Conservation (phyloP, 495 filamentous ascomycete genomes). For the Poronia punctata region DNA sequence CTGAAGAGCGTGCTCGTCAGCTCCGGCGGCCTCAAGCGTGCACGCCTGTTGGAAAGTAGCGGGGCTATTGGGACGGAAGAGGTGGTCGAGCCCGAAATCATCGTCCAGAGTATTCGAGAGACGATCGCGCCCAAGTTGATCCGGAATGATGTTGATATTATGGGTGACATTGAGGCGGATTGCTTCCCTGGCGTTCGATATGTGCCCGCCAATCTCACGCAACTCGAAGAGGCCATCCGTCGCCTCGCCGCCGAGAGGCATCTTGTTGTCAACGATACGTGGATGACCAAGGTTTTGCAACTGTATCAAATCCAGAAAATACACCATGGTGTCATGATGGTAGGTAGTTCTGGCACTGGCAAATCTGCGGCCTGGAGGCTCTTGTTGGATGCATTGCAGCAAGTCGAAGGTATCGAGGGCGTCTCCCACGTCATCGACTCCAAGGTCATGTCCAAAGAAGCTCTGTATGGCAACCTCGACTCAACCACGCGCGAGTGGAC, state of each 20-base stretch:
- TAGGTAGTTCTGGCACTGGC: constrained; percentile 87
- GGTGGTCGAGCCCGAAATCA: constrained; percentile 90
- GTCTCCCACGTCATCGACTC: constrained; percentile 97
- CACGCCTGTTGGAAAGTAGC: constrained; percentile 53
- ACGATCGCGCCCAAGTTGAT: constrained; percentile 98
- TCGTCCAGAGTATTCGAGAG: constrained; percentile 96
- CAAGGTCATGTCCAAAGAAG: constrained; percentile 99
- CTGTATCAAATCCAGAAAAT: constrained; percentile 96
- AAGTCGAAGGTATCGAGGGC: constrained; percentile 83
- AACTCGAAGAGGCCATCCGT: constrained; percentile 73
- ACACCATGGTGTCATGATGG: constrained; percentile 99
- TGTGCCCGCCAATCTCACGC: constrained; percentile 73
- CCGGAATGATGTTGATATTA: constrained; percentile 76
- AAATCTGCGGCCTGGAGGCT: constrained; percentile 95
- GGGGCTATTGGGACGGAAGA: constrained; percentile 59
- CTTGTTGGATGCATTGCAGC: constrained; percentile 85
- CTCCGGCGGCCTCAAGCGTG: constrained; percentile 90
- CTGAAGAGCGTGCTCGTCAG: constrained; percentile 97
- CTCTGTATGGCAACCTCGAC: constrained; percentile 88
- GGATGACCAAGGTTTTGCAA: constrained; percentile 95
- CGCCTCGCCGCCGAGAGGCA: constrained; percentile 75
- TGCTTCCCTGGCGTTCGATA: constrained; percentile 93
- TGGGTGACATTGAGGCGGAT: constrained; percentile 75
- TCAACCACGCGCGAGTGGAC: constrained; percentile 98
- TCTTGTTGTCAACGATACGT: constrained; percentile 80